Evolutionary conservation across 345 rosid species (phyloP).

Genomic region (Eucalyptus regnans): DNA sequence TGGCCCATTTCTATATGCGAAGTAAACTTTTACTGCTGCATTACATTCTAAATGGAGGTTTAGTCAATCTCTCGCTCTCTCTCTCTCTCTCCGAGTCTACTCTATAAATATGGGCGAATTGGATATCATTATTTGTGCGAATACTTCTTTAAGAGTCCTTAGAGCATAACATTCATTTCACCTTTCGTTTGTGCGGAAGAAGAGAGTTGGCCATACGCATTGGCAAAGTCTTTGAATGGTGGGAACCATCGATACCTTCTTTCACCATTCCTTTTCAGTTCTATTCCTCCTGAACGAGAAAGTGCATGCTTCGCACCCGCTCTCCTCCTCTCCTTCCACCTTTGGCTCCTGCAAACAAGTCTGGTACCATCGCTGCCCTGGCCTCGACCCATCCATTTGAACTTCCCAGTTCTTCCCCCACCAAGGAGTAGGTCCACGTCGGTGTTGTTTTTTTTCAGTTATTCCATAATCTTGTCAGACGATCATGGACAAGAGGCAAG

Average conservation of each 20-base stretch:
- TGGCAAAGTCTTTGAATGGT: background rate
- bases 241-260: background rate
- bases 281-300: background rate
- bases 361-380: constrained; percentile 32
- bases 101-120: background rate
- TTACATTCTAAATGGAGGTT: background rate
- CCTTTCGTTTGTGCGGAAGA: background rate
- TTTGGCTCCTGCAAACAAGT: constrained; percentile 27
- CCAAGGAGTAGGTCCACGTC: background rate
- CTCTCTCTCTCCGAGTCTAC: background rate
- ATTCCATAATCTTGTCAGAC: background rate
- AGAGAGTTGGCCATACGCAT: background rate
- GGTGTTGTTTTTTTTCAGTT: background rate
- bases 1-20: too few species aligned
- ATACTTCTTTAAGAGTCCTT: background rate
- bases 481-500: background rate
- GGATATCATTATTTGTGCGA: background rate
- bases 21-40: background rate
- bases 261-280: background rate
- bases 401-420: background rate
- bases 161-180: background rate
- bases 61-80: background rate
- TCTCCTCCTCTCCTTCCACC: constrained; percentile 3
- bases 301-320: background rate
- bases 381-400: constrained; percentile 25